Percentiles rank a stretch among this genome's conserved stretches.
Evolutionary conservation across 352 stramenopile species (phyloP).

Genomic region (Pythium dissotocum): DNA sequence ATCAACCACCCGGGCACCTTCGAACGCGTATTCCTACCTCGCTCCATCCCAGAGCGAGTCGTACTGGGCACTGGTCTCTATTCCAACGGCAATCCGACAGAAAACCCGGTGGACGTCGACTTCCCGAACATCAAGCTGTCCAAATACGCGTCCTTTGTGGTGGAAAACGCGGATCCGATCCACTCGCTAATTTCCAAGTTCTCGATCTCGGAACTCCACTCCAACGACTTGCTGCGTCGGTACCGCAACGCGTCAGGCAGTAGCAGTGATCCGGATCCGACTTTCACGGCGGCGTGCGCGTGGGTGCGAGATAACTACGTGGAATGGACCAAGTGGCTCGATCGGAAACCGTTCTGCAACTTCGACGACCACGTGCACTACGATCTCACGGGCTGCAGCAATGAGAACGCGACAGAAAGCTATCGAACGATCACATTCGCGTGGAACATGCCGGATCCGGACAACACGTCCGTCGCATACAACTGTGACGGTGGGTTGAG

Average conservation of each 20-base stretch:
- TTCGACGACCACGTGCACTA: slow-evolving; percentile 4
- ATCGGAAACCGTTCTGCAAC: slow-evolving; percentile 12
- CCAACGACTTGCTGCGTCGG: neutral
- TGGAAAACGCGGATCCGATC: neutral
- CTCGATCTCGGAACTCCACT: neutral
- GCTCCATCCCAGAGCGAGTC: slow-evolving; percentile 22
- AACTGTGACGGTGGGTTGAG: slow-evolving; percentile 27
- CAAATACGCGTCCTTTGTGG: neutral
- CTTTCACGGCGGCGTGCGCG: neutral
- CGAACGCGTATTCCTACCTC: slow-evolving; percentile 40
- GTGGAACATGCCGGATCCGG: slow-evolving; percentile 15
- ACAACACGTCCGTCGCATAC: slow-evolving; percentile 16
- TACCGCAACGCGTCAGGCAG: neutral
- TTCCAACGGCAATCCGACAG: neutral
- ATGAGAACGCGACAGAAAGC: neutral
- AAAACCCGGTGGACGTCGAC: slow-evolving; percentile 9
- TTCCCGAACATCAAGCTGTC: neutral
- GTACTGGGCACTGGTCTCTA: slow-evolving; percentile 15
- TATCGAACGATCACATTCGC: neutral
- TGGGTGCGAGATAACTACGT: slow-evolving; percentile 15
- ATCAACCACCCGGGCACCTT: slow-evolving; percentile 33
- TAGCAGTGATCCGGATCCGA: neutral
- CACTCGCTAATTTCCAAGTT: neutral
- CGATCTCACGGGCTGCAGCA: neutral
- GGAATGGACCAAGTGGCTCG: slow-evolving; percentile 25